Base-by-base conservation (phyloP, 116 monocot genomes). In the Iris pallida region DNA sequence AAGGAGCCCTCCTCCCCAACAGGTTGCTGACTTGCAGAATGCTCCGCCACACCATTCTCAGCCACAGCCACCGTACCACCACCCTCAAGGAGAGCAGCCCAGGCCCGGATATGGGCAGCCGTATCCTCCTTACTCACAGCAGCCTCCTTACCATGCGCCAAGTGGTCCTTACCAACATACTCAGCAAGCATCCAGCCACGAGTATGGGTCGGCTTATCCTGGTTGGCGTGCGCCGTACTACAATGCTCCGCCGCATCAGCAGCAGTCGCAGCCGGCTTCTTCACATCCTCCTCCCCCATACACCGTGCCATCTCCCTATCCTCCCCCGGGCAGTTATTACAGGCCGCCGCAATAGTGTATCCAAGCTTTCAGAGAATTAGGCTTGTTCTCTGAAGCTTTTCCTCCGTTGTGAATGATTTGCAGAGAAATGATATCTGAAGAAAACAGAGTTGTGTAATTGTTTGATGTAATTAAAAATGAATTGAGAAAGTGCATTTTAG, bases 201-300 rank as follows among this genome's bases (percentile, higher is more conserved):
- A 93, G 16, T 90, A 85, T 19, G 83, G 88, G 9, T 88, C 86
- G 1, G 81, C 94, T 20, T 88, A 95, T 71, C 83, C 85, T 18
- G 95, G 91, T 14, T 95, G 94, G 94, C 90, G 81, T 16, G 85
- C 81, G 4, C 81, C 76, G 0, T 86, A 86, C 58, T 88, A 88
- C 69, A 86, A 84, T 30, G 30, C 79, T 1, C 83, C 76, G 1
- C 83, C 73, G 47, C 84, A 75, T 10, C 85, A 70, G 19, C 90
- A 79, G 42, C 89, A 86, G 65, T 41, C 78, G 2, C 75, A 73
- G 30, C 15, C 67, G 6, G 44, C 45, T 1, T 8, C 64, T 3
- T 43, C 80, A 19, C 57, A 77, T 58, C 77, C 81, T 19, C 81
- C 69, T 0, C 82, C 88, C 0, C 84, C 91, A 2, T 84, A 86